Base-by-base conservation (phyloP, 2,329 filamentous ascomycete genomes). In the Sclerotinia glacialis region DNA sequence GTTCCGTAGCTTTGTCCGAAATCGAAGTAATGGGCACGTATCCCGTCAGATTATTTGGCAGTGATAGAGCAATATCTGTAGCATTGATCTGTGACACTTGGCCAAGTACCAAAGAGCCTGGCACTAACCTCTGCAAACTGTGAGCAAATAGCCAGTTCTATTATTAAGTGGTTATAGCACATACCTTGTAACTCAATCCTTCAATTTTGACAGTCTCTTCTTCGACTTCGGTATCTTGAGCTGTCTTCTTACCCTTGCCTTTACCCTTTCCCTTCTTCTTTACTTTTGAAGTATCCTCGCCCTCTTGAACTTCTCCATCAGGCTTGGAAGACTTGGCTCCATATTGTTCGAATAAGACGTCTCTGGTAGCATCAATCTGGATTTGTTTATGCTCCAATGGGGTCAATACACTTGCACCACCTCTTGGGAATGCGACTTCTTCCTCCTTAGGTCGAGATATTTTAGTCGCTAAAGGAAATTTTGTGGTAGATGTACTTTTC, bases 381-480 rank as follows among this genome's bases (percentile, higher is more conserved):
- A 99, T 98, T 79, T 98, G 92, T 80, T 97, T 97, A 77, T 96
- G 91, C 78, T 99, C 95, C 62, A 99, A 82, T 26, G 95, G 93
- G 2, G 95, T 97, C 76, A 99, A 81, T 63, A 97, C 84, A 76
- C 92, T 96, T 64, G 88, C 94, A 53, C 95, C 96, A 66, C 95
- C 95, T 83, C 95, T 87, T 72, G 95, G 94, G 74, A 99, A 99
- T 54, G 94, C 83, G 44, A 89, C 88, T 76, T 97, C 95, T 71
- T 98, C 95, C 71, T 95, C 89, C 77, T 84, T 87, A 75, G 47
- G 83, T 82, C 65, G 84, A 76, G 40, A 80, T 63, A 77, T 71
- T 67, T 77, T 76, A 34, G 73, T 69, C 7, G 70, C 66, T 50
- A 67, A 58, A 58, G 71, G 69, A 26, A 67, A 28, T 59, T 69